Conservation (phyloP, 2,329 filamentous ascomycete genomes). For the Xylaria sp. region DNA sequence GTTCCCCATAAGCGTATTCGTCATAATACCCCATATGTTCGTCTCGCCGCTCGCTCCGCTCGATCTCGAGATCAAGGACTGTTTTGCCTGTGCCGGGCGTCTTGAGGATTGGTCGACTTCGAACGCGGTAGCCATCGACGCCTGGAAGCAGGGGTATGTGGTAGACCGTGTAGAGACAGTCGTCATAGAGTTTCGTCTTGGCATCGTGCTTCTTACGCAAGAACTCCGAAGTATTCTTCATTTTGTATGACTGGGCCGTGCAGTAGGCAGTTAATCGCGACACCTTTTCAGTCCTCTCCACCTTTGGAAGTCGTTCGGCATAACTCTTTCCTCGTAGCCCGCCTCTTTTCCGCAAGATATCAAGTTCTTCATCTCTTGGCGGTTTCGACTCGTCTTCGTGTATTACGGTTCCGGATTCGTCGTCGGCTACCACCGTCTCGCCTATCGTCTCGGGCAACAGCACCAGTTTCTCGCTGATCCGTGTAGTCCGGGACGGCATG, state of each 20-base stretch:
- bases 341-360: constrained; percentile 64
- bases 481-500: constrained; percentile 84
- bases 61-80: constrained; percentile 91
- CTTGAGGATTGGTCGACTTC: constrained; percentile 89
- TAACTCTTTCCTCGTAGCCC: constrained; percentile 80
- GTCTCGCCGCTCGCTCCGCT: constrained; percentile 85
- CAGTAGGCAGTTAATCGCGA: constrained; percentile 94
- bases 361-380: constrained; percentile 69
- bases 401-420: constrained; percentile 55
- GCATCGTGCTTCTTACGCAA: constrained; percentile 85
- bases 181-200: constrained; percentile 95
- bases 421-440: constrained; percentile 59
- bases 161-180: constrained; percentile 95
- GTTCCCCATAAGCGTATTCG: constrained; percentile 64
- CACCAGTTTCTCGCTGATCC: constrained; percentile 96
- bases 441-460: constrained; percentile 80
- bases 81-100: constrained; percentile 88
- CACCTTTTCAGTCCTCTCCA: constrained; percentile 82
- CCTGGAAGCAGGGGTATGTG: constrained; percentile 87
- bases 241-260: constrained; percentile 90
- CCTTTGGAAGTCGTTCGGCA: constrained; percentile 89
- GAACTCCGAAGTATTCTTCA: constrained; percentile 86
- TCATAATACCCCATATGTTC: constrained; percentile 92
- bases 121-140: constrained; percentile 81
- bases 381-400: constrained; percentile 57